Base-by-base conservation (phyloP, 176 grass and related monocot genomes). In the Pontederia crassipes region DNA sequence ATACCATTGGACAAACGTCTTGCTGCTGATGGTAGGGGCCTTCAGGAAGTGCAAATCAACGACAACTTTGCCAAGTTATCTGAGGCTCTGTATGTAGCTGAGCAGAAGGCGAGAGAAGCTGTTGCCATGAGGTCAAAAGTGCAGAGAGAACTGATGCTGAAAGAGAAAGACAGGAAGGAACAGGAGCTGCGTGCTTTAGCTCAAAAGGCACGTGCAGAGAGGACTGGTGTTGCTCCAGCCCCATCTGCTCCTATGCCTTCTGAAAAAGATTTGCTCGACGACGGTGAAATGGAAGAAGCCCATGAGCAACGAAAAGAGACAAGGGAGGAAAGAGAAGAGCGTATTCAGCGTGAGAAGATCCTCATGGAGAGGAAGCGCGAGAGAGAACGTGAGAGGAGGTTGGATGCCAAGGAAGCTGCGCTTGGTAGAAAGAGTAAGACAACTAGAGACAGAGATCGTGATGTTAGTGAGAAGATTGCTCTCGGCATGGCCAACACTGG, bases 41-140 rank as follows among this genome's bases (percentile, higher is more conserved):
- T 96, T 66, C 92, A 96, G 66, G 92, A 96, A 64, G 92, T 96
- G 55, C 92, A 96, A 66, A 96, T 96, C 60, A 96, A 96, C 74
- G 92, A 96, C 70, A 90, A 96, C 47, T 96, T 96, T 65, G 92
- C 92, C 24, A 90, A 90, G 78, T 79, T 96, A 46, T 96, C 92
- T 13, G 92, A 96, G 64, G 47, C 87, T 29, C 48, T 96, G 70
- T 96, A 96, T 82, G 92, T 96, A 48, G 86, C 92, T 0, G 92
- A 96, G 74, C 92, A 96, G 83, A 96, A 96, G 78, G 92, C 92
- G 0, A 90, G 92, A 62, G 92, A 96, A 59, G 92, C 86, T 9
- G 92, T 96, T 52, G 83, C 85, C 49, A 90, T 90, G 86, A 81
- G 92, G 61, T 96, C 92, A 51, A 96, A 96, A 78, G 80, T 96